Evolutionary conservation across 2,329 filamentous ascomycete species (phyloP).

Genomic region (Leptographium galeiforme): DNA sequence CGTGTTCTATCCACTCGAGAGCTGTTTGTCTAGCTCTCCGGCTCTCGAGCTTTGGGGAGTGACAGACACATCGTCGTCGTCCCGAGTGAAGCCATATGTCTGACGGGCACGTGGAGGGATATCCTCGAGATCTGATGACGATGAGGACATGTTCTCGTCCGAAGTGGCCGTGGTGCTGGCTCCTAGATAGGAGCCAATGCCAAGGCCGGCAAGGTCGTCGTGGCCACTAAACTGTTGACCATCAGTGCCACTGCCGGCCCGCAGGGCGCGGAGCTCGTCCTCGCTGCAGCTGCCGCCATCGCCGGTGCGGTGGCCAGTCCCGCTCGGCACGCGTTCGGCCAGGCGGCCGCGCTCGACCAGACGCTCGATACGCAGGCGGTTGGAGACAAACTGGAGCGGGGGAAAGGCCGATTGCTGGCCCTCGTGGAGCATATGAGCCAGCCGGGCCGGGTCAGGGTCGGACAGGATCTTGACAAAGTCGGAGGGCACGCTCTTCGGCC

Average conservation of each 20-base stretch:
- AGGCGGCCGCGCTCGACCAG: conserved; percentile 43
- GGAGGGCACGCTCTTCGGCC: conserved; percentile 66
- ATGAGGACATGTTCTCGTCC: conserved; percentile 3
- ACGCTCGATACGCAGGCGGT: conserved; percentile 73
- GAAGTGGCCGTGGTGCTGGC: conserved; percentile 9
- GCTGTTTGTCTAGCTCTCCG: too few relatives aligned
- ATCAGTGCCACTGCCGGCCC: neutral
- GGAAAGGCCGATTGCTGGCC: conserved; percentile 84
- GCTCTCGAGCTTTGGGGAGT: too few relatives aligned
- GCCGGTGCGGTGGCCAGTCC: neutral
- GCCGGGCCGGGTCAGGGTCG: conserved; percentile 61
- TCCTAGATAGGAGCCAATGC: neutral
- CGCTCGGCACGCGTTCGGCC: neutral
- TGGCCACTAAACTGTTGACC: neutral
- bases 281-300: conserved; percentile 6
- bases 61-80: neutral
- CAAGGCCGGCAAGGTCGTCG: neutral
- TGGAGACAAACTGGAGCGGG: conserved; percentile 81
- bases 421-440: conserved; percentile 80
- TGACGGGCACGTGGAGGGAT: neutral
- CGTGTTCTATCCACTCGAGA: too few relatives aligned
- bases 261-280: neutral
- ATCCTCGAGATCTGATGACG: neutral
- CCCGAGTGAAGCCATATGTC: neutral
- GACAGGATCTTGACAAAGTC: conserved; percentile 81